phyloP scores from a whole-genome alignment of 371 early-diverging fungal genomes.

The Syncephalastrum racemosum region DNA sequence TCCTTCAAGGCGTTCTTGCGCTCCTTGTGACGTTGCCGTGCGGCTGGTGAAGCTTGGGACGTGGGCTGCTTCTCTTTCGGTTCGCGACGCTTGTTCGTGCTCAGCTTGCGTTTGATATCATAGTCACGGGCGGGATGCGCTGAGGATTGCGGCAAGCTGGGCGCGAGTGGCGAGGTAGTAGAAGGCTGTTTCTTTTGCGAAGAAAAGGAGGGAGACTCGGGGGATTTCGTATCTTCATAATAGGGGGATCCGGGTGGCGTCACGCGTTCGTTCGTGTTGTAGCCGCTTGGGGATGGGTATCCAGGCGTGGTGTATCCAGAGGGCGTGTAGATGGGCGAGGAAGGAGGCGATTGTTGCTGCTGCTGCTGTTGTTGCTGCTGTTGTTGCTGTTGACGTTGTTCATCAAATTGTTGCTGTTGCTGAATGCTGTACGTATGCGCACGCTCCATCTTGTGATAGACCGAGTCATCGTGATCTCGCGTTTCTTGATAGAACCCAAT shows the following conservation, averaged over 20 bases:
- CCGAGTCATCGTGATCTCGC: slow-evolving; percentile 61
- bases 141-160: slow-evolving; percentile 6
- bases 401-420: neutral
- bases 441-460: slow-evolving; percentile 89
- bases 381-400: slow-evolving; percentile 6
- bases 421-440: slow-evolving; percentile 37
- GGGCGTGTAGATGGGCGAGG: slow-evolving; percentile 7
- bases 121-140: slow-evolving; percentile 45
- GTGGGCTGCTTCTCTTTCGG: slow-evolving; percentile 42
- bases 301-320: slow-evolving; percentile 1
- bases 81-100: slow-evolving; percentile 47
- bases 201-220: too few species aligned
- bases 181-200: neutral
- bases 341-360: slow-evolving; percentile 15
- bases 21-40: slow-evolving; percentile 46
- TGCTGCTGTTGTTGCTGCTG: slow-evolving; percentile 14
- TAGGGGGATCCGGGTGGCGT: too few species aligned
- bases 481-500: slow-evolving; percentile 91
- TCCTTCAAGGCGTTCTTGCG: slow-evolving; percentile 52
- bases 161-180: neutral
- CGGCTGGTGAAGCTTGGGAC: slow-evolving; percentile 36
- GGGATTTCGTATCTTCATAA: too few species aligned
- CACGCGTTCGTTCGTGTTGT: neutral
- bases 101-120: slow-evolving; percentile 47
- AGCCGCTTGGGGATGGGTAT: neutral